Evolutionary conservation across 768 basidiomycete species (phyloP).

Genomic region (Rossbeevera mucosa): DNA sequence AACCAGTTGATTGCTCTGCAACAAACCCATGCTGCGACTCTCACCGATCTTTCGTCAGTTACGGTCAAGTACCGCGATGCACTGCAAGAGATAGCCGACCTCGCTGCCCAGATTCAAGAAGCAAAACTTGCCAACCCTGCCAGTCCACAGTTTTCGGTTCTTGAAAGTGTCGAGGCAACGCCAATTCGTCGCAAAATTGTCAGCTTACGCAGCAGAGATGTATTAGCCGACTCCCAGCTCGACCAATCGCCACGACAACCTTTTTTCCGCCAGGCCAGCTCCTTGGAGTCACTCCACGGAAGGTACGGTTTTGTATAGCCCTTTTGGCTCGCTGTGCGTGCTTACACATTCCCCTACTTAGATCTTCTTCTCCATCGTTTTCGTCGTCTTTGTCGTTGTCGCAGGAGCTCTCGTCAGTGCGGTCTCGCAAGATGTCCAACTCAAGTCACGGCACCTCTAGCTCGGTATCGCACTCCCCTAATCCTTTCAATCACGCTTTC

Average conservation of each 20-base stretch:
- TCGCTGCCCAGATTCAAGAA: slow-evolving; percentile 88
- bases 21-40: slow-evolving; percentile 74
- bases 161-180: slow-evolving; percentile 41
- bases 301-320: slow-evolving; percentile 45
- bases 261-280: slow-evolving; percentile 88
- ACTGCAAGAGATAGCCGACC: slow-evolving; percentile 86
- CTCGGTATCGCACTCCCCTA: slow-evolving; percentile 56
- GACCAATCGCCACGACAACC: slow-evolving; percentile 57
- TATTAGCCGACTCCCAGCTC: slow-evolving; percentile 39
- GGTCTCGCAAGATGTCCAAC: slow-evolving; percentile 77
- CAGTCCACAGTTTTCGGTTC: slow-evolving; percentile 37
- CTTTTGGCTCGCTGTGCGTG: not conserved
- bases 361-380: slow-evolving; percentile 90
- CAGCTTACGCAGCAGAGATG: slow-evolving; percentile 46
- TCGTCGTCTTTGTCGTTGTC: slow-evolving; percentile 95
- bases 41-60: slow-evolving; percentile 73
- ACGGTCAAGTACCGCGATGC: slow-evolving; percentile 85
- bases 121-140: slow-evolving; percentile 59
- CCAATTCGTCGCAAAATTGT: slow-evolving; percentile 52
- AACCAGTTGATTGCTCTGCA: slow-evolving; percentile 71
- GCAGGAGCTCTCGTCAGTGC: slow-evolving; percentile 91
- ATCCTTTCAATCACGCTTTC: slow-evolving; percentile 55
- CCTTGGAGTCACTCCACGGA: slow-evolving; percentile 82
- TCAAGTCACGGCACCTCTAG: slow-evolving; percentile 74
- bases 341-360: slow-evolving; percentile 29